Conservation (phyloP, 139 green algal species). For the Micractinium conductrix region DNA sequence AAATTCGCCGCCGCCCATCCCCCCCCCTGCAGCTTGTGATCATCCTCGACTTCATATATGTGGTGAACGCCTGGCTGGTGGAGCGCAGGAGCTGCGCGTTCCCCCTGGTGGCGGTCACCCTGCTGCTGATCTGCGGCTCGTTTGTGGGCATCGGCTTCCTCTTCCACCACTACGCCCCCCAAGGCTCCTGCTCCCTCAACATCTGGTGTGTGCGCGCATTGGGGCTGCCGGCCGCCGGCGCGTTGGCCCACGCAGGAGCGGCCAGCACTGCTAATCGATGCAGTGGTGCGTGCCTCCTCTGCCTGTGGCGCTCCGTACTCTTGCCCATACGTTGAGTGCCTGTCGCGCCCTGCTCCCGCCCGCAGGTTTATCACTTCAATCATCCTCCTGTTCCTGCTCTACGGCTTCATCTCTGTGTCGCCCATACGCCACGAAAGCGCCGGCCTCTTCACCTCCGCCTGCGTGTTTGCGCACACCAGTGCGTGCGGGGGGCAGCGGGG, state of each 20-base stretch:
- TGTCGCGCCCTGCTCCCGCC: too few species aligned
- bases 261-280: too few species aligned
- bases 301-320: too few species aligned
- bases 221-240: too few species aligned
- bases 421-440: slow-evolving; percentile 55
- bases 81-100: slow-evolving; percentile 42
- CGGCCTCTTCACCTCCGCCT: slow-evolving; percentile 73
- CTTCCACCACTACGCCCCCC: slow-evolving; percentile 75
- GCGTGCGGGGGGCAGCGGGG: not conserved
- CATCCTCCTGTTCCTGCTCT: slow-evolving; percentile 68
- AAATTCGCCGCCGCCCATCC: too few species aligned
- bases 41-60: slow-evolving; percentile 79
- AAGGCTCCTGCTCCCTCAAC: slow-evolving; percentile 72
- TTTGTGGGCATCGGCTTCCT: slow-evolving; percentile 67
- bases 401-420: slow-evolving; percentile 70
- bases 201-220: too few species aligned
- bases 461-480: slow-evolving; percentile 69
- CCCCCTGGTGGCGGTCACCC: slow-evolving; percentile 53
- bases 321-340: too few species aligned
- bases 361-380: slow-evolving; percentile 86
- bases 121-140: slow-evolving; percentile 48
- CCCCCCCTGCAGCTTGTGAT: slow-evolving; percentile 63
- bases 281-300: too few species aligned
- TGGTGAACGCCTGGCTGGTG: slow-evolving; percentile 67
- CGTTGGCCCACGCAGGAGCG: too few species aligned